Base-by-base conservation (phyloP, 108 stramenopile genomes). In the Discostella pseudostelligera region DNA sequence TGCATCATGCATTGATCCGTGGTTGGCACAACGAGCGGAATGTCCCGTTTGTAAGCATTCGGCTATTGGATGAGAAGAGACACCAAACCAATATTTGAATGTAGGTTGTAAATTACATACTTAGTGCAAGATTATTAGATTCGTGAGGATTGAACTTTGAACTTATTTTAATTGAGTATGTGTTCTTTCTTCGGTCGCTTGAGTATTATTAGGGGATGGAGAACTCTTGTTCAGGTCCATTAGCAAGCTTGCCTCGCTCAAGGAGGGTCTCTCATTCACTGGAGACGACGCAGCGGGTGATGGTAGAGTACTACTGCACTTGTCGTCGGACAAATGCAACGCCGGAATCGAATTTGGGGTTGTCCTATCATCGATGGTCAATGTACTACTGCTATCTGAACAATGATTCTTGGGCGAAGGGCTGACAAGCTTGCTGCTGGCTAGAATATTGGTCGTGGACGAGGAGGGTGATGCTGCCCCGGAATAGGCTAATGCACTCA, bases 21-120 rank as follows among this genome's bases (percentile, higher is more conserved):
- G 82, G 82, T 54, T 83, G 20, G 54, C 56, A 0, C 43, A 72
- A 24, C 71, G 62, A 35, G 82, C 82, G 12, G 67, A 62, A 36
- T 83, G 82, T 39, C 82, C 82, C n/a, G 63, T 83, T 35, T 83
- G 82, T 57, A 83, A 83, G 46, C 82, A 83, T 68, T 46, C 79
- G 25, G 79, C 81, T 7, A 82, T 79, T 47, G 76, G 70, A 21
- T 78, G 44, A 68, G n/a, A n/a, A n/a, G n/a, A n/a, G n/a, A n/a
- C n/a, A n/a, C n/a, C n/a, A n/a, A n/a, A n/a, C n/a, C n/a, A n/a
- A n/a, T n/a, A n/a, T n/a, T n/a, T n/a, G n/a, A n/a, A n/a, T n/a
- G n/a, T n/a, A n/a, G n/a, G n/a, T n/a, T n/a, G n/a, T n/a, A n/a
- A n/a, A n/a, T n/a, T n/a, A n/a, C n/a, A n/a, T n/a, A n/a, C n/a